phyloP scores from a whole-genome alignment of 2,329 filamentous ascomycete genomes.

The Cytospora piceae region DNA sequence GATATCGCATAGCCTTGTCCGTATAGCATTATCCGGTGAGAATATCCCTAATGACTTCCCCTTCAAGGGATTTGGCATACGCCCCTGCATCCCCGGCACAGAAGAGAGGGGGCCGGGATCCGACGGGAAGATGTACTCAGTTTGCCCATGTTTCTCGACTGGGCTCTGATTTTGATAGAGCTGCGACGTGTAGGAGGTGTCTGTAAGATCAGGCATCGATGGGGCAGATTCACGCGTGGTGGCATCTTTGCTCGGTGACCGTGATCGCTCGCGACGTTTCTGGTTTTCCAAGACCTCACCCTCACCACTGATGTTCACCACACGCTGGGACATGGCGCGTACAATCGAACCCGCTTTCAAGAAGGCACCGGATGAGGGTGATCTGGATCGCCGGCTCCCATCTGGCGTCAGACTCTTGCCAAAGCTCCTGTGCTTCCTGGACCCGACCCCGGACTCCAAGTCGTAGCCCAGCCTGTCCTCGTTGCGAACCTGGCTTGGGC shows the following conservation, averaged over 20 bases:
- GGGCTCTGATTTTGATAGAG: constrained; percentile 43
- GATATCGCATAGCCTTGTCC: constrained; percentile 77
- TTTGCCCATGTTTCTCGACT: constrained; percentile 49
- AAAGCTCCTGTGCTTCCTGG: constrained; percentile 58
- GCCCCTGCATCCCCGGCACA: constrained; percentile 35
- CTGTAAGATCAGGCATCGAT: constrained; percentile 47
- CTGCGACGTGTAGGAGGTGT: constrained; percentile 59
- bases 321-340: constrained; percentile 90
- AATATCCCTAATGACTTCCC: constrained; percentile 88
- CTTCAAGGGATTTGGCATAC: constrained; percentile 74
- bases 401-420: constrained; percentile 59
- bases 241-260: constrained; percentile 55
- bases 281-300: constrained; percentile 79
- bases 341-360: constrained; percentile 75
- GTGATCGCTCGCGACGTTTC: constrained; percentile 63
- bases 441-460: constrained; percentile 61
- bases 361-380: constrained; percentile 67
- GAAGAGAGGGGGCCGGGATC: constrained; percentile 39
- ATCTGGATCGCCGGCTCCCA: constrained; percentile 59
- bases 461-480: constrained; percentile 58
- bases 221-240: constrained; percentile 53
- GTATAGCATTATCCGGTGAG: constrained; percentile 73
- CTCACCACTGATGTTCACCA: constrained; percentile 96
- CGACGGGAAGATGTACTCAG: constrained; percentile 39
- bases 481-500: constrained; percentile 52